A percentile compares a stretch with the other conserved stretches of the same genome.
phyloP scores from a whole-genome alignment of 108 stramenopile genomes.

The Cyclotella baltica region DNA sequence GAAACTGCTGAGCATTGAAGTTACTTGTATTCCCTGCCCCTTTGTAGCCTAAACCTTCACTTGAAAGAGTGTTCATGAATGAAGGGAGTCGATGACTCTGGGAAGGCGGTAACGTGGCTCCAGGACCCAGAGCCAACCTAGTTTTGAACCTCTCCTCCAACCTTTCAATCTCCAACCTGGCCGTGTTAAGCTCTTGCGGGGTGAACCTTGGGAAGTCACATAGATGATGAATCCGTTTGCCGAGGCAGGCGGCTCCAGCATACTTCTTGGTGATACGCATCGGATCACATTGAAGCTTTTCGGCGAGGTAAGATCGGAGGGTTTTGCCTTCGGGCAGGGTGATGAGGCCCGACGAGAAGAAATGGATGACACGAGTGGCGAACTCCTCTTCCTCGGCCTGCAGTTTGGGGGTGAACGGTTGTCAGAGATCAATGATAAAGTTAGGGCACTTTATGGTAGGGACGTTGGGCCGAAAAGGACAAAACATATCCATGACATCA shows the following conservation, averaged over 20 bases:
- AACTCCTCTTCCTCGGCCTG: conserved; percentile 91
- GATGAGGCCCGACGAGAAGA: conserved; percentile 91
- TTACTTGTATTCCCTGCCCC: neutral
- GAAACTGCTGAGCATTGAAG: no score
- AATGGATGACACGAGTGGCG: conserved; percentile 91
- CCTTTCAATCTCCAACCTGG: conserved; percentile 65
- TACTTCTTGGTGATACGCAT: conserved; percentile 99
- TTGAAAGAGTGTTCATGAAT: neutral
- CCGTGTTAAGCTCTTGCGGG: conserved; percentile 65
- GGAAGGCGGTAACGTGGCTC: conserved; percentile 21
- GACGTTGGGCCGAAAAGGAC: neutral
- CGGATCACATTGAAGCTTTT: conserved; percentile 96
- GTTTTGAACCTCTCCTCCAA: conserved; percentile 71
- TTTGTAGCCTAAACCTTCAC: neutral
- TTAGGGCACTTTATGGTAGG: neutral
- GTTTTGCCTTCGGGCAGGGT: conserved; percentile 92
- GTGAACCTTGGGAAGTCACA: conserved; percentile 64
- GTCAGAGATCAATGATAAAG: neutral
- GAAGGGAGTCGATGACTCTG: neutral
- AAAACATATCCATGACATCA: no score
- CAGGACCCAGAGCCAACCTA: conserved; percentile 62
- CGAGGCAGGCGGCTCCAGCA: conserved; percentile 92
- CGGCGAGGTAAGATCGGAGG: conserved; percentile 92
- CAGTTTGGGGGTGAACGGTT: neutral
- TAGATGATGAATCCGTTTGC: conserved; percentile 81